phyloP scores from a whole-genome alignment of 2,329 filamentous ascomycete species.

The Colletotrichum eleusines region DNA sequence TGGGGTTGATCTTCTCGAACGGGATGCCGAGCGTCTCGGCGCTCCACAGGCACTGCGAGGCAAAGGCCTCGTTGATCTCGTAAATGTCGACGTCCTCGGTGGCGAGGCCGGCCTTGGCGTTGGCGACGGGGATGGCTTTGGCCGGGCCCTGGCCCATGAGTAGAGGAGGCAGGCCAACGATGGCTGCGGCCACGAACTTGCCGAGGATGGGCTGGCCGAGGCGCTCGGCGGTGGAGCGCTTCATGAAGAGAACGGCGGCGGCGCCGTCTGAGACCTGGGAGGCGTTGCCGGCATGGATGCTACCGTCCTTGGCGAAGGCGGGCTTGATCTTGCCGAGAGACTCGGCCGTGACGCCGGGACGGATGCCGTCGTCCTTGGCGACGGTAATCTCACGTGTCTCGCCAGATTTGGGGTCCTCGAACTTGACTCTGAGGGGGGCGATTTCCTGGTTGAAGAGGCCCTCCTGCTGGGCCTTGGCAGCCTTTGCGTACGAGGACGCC shows the following conservation, averaged over 20 bases:
- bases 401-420: constrained; percentile 89
- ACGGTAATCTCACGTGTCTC: constrained; percentile 88
- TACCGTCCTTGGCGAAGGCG: constrained; percentile 91
- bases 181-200: constrained; percentile 87
- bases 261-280: constrained; percentile 96
- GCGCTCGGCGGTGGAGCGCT: constrained; percentile 87
- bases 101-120: constrained; percentile 86
- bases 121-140: constrained; percentile 93
- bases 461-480: constrained; percentile 82
- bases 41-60: constrained; percentile 94
- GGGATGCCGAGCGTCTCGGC: constrained; percentile 88
- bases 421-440: constrained; percentile 85
- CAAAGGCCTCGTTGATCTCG: constrained; percentile 99
- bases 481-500: constrained; percentile 92
- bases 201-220: constrained; percentile 91
- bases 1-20: constrained; percentile 92
- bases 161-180: constrained; percentile 90
- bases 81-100: constrained; percentile 96
- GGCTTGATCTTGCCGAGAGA: constrained; percentile 90
- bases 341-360: constrained; percentile 87
- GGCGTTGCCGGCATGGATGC: constrained; percentile 96
- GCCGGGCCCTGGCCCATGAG: constrained; percentile 97
- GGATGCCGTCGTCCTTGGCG: constrained; percentile 86
- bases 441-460: constrained; percentile 97
- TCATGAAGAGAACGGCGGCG: constrained; percentile 95